Evolutionary conservation across 768 basidiomycete genomes (phyloP), one percentile per base, ranked within the genome.

Genomic region (Tulasnella sp.): DNA sequence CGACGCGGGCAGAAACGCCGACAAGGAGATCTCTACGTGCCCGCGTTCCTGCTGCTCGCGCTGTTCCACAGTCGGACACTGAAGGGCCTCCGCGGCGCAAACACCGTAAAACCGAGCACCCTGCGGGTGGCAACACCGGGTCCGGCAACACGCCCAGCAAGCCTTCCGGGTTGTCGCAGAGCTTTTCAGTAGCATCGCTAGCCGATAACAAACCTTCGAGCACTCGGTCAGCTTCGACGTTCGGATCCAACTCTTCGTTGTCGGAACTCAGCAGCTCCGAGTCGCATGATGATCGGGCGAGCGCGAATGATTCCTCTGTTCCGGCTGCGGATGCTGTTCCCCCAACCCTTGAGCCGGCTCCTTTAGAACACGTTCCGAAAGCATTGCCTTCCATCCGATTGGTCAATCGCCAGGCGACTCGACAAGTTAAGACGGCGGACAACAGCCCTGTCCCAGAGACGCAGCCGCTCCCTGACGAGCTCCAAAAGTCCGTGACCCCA

Each of bases 11-110:
- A 9, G 73, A 74, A 27, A 74, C 31, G 7, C 38, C 58, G 27
- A 44, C 44, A 27, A 58, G 76, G 27, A 46, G 76, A 5, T 58
- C 48, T 38, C 52, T 71, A 18, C 27, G 76, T 27, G 39, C 76
- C 18, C 48, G 76, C 4, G 31, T 77, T 27, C 52, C 56, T 39
- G 76, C 58, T 31, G 42, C 76, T 39, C 76, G 76, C 21, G 18
- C 56, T 2, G 8, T 56, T 44, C 40, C 76, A 10, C 76, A 77
- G 31, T 46, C 40, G 21, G 76, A 77, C 48, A 40, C 76, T n/a
- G 76, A 77, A 44, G 34, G 44, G 27, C 24, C 75, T 10, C 52
- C 76, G 2, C 48, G 58, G n/a, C 76, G 76, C 18, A 52, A 77
- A 19, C 76, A 62, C 36, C 76, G 76, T 58, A 68, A 68, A 12